Evolutionary conservation across 495 filamentous ascomycete species (phyloP), one percentile per base, ranked within the genome.

Genomic region (Xylaria palmicola): DNA sequence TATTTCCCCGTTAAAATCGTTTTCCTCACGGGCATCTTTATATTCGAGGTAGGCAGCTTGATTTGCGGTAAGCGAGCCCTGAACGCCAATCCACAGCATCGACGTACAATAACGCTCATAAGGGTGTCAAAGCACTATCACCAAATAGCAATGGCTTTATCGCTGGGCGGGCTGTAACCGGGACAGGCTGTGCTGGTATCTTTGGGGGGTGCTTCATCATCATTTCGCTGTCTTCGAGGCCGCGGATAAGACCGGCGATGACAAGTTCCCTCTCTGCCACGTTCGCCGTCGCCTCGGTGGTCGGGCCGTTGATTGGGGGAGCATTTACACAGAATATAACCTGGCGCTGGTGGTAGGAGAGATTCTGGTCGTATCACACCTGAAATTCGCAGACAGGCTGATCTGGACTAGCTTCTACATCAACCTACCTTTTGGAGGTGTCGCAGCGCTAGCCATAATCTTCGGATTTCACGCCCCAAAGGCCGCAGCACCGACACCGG

Each of bases 271-370:
- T 64, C 54, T 62, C 34, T 34, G 22, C 10, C 34, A 24, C 55
- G 6, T 47, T 26, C 29, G 32, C 36, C 26, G 10, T 45, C 47
- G 69, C 59, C 4, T 50, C 49, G 17, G 47, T 66, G 7, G 22
- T 69, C 44, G 70, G 66, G 69, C 73, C n/a, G 71, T 81, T 24
- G 75, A 77, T n/a, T 89, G 88, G 88, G 67, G 88, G 56, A 80
- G 87, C 67, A 84, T 90, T 61, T 41, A 88, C 88, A 3, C 45
- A 74, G 60, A 81, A 83, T 29, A 4, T 78, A 87, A 88, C 68
- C 74, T 88, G 30, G 85, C 85, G 1, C 72, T 88, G 59, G 75
- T 78, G 84, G 63, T 53, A 20, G 20, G 36, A 15, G 8, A 86
- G 89, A 47, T 27, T 19, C 15, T 27, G 20, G 24, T 56, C 32